Percentiles rank a stretch among this genome's conserved stretches.
These are phyloP conservation scores for Monosporascus sp. DNA, from an alignment of 2,329 filamentous ascomycete genomes.

Conservation along the genomic window DNA sequence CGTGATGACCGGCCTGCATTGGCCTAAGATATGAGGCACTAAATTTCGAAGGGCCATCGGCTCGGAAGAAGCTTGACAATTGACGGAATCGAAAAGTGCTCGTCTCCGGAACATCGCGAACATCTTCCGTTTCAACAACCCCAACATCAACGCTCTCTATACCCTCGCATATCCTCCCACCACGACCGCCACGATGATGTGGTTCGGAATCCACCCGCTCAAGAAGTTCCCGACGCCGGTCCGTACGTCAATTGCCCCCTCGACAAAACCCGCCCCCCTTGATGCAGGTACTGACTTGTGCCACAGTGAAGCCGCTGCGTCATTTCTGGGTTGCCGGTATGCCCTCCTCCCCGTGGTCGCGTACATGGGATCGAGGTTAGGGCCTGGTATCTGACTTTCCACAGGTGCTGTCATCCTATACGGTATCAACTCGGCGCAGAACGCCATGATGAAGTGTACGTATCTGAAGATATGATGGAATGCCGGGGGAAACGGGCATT, in stretches of 20 bases:
- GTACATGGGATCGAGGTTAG: no score
- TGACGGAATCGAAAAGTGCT: constrained; percentile 23
- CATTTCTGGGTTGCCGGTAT: constrained; percentile 95
- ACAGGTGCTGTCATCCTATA: constrained; percentile 81
- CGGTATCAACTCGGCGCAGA: constrained; percentile 82
- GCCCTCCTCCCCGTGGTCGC: constrained; percentile 28
- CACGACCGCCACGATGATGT: constrained; percentile 61
- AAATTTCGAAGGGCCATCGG: not conserved
- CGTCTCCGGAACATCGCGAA: constrained; percentile 16
- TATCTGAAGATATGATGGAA: constrained; percentile 6
- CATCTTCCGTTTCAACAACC: constrained; percentile 21
- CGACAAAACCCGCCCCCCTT: constrained; percentile 5
- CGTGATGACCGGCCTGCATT: not conserved
- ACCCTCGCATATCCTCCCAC: constrained; percentile 25
- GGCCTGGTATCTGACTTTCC: constrained; percentile 17
- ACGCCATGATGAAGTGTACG: constrained; percentile 71
- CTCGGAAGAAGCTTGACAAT: not conserved
- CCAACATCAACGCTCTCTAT: constrained; percentile 28
- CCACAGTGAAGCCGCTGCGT: constrained; percentile 76
- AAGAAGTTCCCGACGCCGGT: constrained; percentile 81
- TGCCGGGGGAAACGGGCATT: constrained; percentile 19
- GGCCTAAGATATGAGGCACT: not conserved
- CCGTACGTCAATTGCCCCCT: constrained; percentile 55
- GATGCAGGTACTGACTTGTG: constrained; percentile 25
- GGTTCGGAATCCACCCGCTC: constrained; percentile 59